phyloP scores from a whole-genome alignment of 495 filamentous ascomycete genomes.

The Hypomontagnella submonticulosa region DNA sequence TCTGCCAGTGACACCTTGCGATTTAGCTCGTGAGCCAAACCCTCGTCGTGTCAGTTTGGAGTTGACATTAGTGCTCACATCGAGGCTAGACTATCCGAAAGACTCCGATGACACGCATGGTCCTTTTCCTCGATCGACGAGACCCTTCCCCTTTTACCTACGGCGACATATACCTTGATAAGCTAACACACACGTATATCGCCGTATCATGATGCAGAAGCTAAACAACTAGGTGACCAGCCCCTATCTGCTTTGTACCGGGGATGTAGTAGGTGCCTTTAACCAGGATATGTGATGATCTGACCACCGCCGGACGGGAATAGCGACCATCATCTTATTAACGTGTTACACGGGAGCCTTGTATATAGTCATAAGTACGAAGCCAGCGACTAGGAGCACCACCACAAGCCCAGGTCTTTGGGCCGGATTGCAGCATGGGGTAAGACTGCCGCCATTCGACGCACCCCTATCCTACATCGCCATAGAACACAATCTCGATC shows the following conservation, averaged over 20 bases:
- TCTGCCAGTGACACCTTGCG: too few relatives aligned
- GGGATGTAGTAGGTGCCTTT: background rate
- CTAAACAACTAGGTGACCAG: too few relatives aligned
- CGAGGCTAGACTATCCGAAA: background rate
- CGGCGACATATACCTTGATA: too few relatives aligned
- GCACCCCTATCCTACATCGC: background rate
- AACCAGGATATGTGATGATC: background rate
- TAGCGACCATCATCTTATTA: constrained; percentile 2
- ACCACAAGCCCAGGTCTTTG: constrained; percentile 13
- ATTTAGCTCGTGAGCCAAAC: too few relatives aligned
- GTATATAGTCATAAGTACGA: background rate
- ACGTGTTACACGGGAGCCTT: background rate
- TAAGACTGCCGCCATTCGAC: background rate
- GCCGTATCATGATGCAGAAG: too few relatives aligned
- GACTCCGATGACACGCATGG: background rate
- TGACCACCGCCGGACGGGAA: constrained; percentile 1
- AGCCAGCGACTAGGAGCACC: constrained; percentile 3
- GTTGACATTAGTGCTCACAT: background rate
- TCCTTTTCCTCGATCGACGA: background rate
- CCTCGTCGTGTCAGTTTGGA: too few relatives aligned
- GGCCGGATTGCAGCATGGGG: constrained; percentile 8
- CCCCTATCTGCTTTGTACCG: too few relatives aligned
- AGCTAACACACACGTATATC: too few relatives aligned
- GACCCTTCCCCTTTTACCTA: too few relatives aligned
- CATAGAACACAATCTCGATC: constrained; percentile 2